Base-by-base conservation (phyloP, 768 basidiomycete genomes). In the Mycena capillaripes region DNA sequence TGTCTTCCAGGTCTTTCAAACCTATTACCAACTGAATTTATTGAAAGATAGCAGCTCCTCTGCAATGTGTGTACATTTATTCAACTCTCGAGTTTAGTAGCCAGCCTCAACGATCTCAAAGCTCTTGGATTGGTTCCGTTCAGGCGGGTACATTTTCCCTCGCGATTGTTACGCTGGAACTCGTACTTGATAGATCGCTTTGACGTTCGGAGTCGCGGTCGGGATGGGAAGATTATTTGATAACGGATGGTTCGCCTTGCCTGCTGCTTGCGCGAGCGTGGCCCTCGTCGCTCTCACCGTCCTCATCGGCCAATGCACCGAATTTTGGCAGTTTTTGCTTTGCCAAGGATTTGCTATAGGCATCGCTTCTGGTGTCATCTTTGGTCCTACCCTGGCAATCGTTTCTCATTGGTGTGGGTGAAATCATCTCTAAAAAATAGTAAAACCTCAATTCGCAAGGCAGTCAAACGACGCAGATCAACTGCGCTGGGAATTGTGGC, bases 111-210 rank as follows among this genome's bases (percentile, higher is more conserved):
- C 7, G 2, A 38, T 38, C n/a, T 70, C 60, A n/a, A 27, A 70
- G 93, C 53, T 89, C 93, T 50, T 95, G 93, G 93, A 95, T 95
- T 38, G 93, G 94, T 7, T 95, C 93, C 0, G 82, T 91, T 27
- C 93, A 94, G 83, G 93, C 90, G 70, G n/a, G n/a, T n/a, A n/a
- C n/a, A n/a, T n/a, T n/a, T n/a, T n/a, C n/a, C n/a, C n/a, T n/a
- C n/a, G n/a, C n/a, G n/a, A n/a, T n/a, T n/a, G n/a, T n/a, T n/a
- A n/a, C n/a, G n/a, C n/a, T n/a, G n/a, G n/a, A n/a, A n/a, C n/a
- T n/a, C n/a, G n/a, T n/a, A n/a, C n/a, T 21, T 38, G 17, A 9
- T 75, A 93, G 91, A 92, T 91, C 75, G 84, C 91, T 16, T 84
- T 93, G 0, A 81, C 89, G 8, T 92, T 91, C 79, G 78, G 92